Evolutionary conservation across 2,329 filamentous ascomycete species (phyloP), one percentile per base, ranked within the genome.

Genomic region (Epichloe brachyelytri): DNA sequence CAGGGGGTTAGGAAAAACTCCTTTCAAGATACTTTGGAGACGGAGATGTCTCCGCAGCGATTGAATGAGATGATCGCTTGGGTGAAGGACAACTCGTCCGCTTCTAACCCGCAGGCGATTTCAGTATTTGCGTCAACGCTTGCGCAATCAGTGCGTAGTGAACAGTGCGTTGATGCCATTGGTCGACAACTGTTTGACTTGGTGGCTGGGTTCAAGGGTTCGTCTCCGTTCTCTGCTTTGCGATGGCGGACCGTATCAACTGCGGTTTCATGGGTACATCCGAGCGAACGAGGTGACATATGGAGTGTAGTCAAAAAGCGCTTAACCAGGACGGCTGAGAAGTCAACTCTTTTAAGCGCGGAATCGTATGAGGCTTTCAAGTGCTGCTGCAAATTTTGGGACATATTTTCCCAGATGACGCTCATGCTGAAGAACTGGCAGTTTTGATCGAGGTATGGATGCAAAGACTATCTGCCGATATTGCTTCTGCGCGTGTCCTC

Each of bases 71-170:
- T 76, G 4, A 54, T 78, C 14, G 60, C 65, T n/a, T 73, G 71
- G 71, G 56, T 74, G 0, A 62, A 64, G 12, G 53, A 55, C 8
- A 65, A 71, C 43, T 61, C 61, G 4, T 63, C 70, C 19, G 58
- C 61, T 15, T 52, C 57, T 14, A 46, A 62, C 52, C 50, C 64
- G 45, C 45, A 63, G 3, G 65, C 71, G 0, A 60, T 67, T 5
- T 68, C 71, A 20, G 59, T 74, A 5, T 68, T 77, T 22, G 56
- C 73, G 10, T 67, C 71, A 44, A 65, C 68, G 2, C 62, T 78
- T 36, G 66, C 68, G 0, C 60, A 67, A 20, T 72, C 72, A 3
- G 57, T 77, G 6, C 63, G 57, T 3, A 64, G 62, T 14, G 70
- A 75, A 44, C 63, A 69, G 2, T 71, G 68, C 19, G 60, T 70